Evolutionary conservation across 2,329 filamentous ascomycete genomes (phyloP), one percentile per base, ranked within the genome.

Genomic region (Xylariaceae sp.): DNA sequence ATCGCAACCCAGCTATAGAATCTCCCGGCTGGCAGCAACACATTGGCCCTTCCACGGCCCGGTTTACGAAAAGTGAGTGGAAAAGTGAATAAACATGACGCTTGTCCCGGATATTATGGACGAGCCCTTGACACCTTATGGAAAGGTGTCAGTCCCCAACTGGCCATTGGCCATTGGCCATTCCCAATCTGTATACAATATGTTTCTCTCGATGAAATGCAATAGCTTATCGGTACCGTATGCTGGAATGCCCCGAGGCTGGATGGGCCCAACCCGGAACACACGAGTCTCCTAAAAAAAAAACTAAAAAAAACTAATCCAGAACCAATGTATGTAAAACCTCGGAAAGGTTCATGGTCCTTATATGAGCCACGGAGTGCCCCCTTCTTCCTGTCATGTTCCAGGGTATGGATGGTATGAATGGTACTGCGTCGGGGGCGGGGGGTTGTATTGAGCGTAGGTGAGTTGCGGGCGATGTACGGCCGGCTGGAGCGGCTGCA

Each of bases 401-500:
- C 64, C 65, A 0, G 65, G 64, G 37, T 66, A 65, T 27, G 65
- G 65, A 1, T 56, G 63, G 43, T 66, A 68, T 1, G 62, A 60
- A 27, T 64, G 59, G 42, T 65, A 68, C 12, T 67, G 66, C n/a
- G 59, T 50, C 3, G 65, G 64, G 2, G 62, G 62, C n/a, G 63
- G 62, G 7, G 66, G 64, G 26, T 61, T 65, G 40, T 62, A 65
- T 37, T 60, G 64, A 1, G 63, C 62, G 26, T 67, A 67, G 8
- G 62, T 55, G 8, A 62, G 60, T 40, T 65, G 62, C 4, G 47
- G 55, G n/a, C 42, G 57, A 12, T 55, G 53, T 3, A 58, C 47
- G 4, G 57, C 57, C 19, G 58, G 56, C 27, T 54, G 54, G 3
- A 60, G 47, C 26, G 58, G 58, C n/a, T 60, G 58, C 27, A 60